Evolutionary conservation across 2,329 filamentous ascomycete species (phyloP), one percentile per base, ranked within the genome.

Genomic region (Seiridium cupressi): DNA sequence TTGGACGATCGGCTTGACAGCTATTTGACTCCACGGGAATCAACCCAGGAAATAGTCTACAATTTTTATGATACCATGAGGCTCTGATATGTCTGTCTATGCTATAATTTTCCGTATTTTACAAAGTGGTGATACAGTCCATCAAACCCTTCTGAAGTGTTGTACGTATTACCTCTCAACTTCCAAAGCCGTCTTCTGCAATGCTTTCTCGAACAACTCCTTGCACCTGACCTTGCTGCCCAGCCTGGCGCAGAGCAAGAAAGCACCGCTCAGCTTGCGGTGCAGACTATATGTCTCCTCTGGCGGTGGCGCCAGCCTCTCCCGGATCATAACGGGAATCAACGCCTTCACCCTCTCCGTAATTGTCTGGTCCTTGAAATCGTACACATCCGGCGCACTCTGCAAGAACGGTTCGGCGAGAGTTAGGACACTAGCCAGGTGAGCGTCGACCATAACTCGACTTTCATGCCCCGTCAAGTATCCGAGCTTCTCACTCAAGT

Each of bases 201-300:
- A 63, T 42, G 79, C 88, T 46, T 84, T 76, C 60, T 82, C 81
- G 73, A 99, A 99, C 77, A 99, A 77, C 61, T 90, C 87, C 64
- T 89, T 86, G 68, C 94, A 97, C 60, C 81, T 81, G 3, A 99
- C 93, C 64, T 86, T 84, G 73, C 92, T 97, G 3, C 92, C 93
- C 61, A 99, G 74, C 65, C 88, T 85, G 0, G 95, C 93, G 74
- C 95, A 99, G 18, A 99, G 81, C 69, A 99, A 76, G 72, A 99
- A 99, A 0, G 95, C 96, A 0, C 95, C 95, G 73, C 93, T 97
- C 58, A 99, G 78, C 79, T 99, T 99, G 62, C 95, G 86, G 76
- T 99, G 95, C 69, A 99, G 77, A 72, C 90, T 94, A 72, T 99
- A 99, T 57, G 95, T 99, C 81, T 99, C 95, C 77, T 99, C 96